A percentile compares a stretch with the other conserved stretches of the same genome.
Evolutionary conservation across 148 eudicot genomes (phyloP).

Genomic region (Camellia sinensis): DNA sequence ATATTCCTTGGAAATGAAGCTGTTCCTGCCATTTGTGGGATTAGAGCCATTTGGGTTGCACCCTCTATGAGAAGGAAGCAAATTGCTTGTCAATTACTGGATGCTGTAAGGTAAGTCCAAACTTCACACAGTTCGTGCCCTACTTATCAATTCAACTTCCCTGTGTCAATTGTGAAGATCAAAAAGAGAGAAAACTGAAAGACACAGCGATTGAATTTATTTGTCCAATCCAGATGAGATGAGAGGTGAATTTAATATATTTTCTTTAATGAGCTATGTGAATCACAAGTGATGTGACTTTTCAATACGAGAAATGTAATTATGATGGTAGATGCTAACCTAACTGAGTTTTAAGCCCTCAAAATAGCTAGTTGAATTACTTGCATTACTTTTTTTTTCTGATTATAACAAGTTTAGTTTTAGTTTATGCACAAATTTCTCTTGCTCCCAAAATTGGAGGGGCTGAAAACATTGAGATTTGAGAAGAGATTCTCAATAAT

Average conservation of each 20-base stretch:
- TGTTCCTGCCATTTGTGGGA: slow-evolving; percentile 19
- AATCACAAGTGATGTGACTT: no score
- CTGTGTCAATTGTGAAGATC: no score
- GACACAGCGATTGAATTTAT: no score
- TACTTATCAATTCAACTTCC: background rate
- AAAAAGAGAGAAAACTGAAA: no score
- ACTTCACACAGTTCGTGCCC: background rate
- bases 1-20: slow-evolving; percentile 12
- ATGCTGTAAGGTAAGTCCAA: slow-evolving; percentile 18
- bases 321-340: background rate
- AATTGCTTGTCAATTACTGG: slow-evolving; percentile 17
- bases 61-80: slow-evolving; percentile 22
- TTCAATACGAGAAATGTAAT: background rate
- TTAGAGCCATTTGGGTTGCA: slow-evolving; percentile 24
- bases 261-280: no score
- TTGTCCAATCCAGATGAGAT: no score
- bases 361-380: background rate
- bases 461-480: no score
- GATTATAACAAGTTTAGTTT: background rate
- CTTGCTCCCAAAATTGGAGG: background rate
- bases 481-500: background rate
- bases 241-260: no score
- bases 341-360: background rate
- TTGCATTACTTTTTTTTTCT: background rate
- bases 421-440: no score